These are phyloP conservation scores for Xylaria curta DNA, from an alignment of 495 filamentous ascomycete genomes.

Conservation along the genomic window DNA sequence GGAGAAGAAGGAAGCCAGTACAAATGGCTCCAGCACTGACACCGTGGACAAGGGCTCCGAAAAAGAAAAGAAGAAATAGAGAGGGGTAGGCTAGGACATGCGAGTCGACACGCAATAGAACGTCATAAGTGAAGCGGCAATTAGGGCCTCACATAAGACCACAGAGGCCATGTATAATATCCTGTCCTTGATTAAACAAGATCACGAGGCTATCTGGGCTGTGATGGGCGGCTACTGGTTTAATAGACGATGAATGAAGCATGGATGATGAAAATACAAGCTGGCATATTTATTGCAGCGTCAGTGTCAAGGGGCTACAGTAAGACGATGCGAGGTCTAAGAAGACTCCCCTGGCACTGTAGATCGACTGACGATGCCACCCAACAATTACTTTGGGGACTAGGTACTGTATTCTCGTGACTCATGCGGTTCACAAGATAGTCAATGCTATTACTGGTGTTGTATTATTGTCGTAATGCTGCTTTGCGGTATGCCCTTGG, in stretches of 20 bases:
- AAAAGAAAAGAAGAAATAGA: conserved; percentile 67
- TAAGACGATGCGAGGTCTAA: neutral
- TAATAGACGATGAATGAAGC: conserved; percentile 24
- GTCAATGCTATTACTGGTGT: neutral
- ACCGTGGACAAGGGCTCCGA: conserved; percentile 71
- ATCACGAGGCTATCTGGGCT: neutral
- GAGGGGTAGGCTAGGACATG: conserved; percentile 10
- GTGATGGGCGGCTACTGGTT: neutral
- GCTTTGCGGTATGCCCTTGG: too few species aligned
- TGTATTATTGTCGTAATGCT: neutral
- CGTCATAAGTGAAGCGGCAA: conserved; percentile 19
- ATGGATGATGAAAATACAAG: conserved; percentile 16
- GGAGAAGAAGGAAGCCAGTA: conserved; percentile 67
- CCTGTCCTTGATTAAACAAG: conserved; percentile 21
- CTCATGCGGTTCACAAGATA: neutral
- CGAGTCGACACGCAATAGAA: conserved; percentile 17
- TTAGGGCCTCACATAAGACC: neutral
- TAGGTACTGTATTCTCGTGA: neutral
- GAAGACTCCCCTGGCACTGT: neutral
- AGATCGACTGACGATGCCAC: neutral
- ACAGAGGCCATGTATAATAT: conserved; percentile 37
- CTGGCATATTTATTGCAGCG: neutral
- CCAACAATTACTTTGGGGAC: neutral
- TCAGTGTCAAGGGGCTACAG: neutral
- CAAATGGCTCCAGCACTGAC: conserved; percentile 65